A percentile compares a stretch with the other conserved stretches of the same genome.
These are phyloP conservation scores for Penicillium flavigenum DNA, from an alignment of 495 filamentous ascomycete species.

Conservation along the genomic window DNA sequence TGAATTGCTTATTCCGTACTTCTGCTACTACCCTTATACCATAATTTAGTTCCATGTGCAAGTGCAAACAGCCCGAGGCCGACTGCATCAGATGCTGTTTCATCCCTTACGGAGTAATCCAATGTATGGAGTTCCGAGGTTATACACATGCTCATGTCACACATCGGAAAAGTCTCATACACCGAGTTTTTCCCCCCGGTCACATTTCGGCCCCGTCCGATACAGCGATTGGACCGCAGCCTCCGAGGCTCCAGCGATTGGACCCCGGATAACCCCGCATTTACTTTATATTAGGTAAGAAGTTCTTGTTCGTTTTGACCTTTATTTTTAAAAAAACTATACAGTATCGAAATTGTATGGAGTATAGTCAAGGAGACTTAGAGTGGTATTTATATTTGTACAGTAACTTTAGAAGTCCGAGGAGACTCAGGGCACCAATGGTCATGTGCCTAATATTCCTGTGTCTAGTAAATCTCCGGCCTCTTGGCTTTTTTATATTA, in stretches of 20 bases:
- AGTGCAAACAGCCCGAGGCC: constrained; percentile 19
- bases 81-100: constrained; percentile 14
- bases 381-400: background rate
- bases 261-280: constrained; percentile 39
- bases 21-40: background rate
- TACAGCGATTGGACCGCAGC: constrained; percentile 34
- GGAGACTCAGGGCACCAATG: background rate
- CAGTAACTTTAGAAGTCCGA: background rate
- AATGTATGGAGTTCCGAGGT: background rate
- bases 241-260: constrained; percentile 36
- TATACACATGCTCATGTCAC: constrained; percentile 19
- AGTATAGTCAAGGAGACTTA: too few species aligned
- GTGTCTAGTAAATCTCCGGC: background rate
- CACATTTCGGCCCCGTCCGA: constrained; percentile 29
- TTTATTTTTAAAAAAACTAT: too few species aligned
- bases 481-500: constrained; percentile 2
- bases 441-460: constrained; percentile 2
- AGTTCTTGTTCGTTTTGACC: too few species aligned
- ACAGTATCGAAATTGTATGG: too few species aligned
- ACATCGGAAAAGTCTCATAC: constrained; percentile 26
- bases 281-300: constrained; percentile 29
- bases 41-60: background rate
- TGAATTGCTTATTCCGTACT: background rate
- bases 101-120: background rate
- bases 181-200: constrained; percentile 24